A percentile compares a stretch with the other conserved stretches of the same genome.
These are phyloP conservation scores for Solanum hybrid DNA, from an alignment of 305 asterid species.

Conservation along the genomic window DNA sequence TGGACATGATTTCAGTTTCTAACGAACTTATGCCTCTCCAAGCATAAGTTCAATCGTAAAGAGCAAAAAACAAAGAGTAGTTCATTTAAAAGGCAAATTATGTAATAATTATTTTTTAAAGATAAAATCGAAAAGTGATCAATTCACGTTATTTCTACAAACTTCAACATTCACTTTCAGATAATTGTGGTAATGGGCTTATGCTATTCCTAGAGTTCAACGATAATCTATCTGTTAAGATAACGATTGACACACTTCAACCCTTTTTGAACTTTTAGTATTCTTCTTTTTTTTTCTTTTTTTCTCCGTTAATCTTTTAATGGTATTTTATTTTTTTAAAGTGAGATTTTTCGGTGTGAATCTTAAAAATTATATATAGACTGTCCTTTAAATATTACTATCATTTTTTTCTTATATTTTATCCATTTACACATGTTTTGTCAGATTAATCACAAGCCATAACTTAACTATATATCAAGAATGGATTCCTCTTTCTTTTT, in stretches of 20 bases:
- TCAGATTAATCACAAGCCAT: conserved; percentile 26
- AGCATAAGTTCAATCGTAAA: background rate
- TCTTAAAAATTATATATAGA: conserved; percentile 6
- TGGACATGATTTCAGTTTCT: too few species aligned
- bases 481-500: background rate
- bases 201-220: too few species aligned
- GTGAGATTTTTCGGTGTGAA: background rate
- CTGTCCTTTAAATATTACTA: background rate
- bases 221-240: too few species aligned
- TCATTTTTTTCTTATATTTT: conserved; percentile 2
- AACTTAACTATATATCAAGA: background rate
- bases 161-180: too few species aligned
- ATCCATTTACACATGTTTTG: conserved; percentile 28
- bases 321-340: accelerated
- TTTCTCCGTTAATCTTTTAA: background rate
- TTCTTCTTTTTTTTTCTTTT: background rate
- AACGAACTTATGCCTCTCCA: accelerated
- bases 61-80: too few species aligned
- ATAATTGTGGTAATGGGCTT: too few species aligned
- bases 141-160: too few species aligned
- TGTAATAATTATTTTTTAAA: too few species aligned
- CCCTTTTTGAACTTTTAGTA: too few species aligned
- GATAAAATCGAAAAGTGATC: too few species aligned
- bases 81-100: background rate
- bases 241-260: too few species aligned